A percentile compares a stretch with the other conserved stretches of the same genome.
Conservation (phyloP, 176 grass and related monocot species). For the Elaeis guineensis region DNA sequence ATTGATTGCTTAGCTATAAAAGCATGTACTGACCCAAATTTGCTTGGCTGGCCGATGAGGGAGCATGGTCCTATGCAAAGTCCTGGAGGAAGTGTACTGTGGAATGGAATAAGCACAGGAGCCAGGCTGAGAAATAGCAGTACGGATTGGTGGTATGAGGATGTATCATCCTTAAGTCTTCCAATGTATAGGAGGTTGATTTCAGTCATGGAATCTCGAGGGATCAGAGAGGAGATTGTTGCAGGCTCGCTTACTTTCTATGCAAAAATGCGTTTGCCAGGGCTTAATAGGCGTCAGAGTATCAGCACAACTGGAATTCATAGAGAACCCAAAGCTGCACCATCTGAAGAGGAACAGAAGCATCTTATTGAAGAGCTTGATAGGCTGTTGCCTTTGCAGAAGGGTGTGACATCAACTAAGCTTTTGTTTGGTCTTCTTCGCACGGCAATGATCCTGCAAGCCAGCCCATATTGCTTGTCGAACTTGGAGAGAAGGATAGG, state of each 20-base stretch:
- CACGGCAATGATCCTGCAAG: constrained; percentile 68
- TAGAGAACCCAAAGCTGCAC: constrained; percentile 29
- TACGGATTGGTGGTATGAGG: constrained; percentile 83
- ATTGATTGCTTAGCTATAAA: constrained; percentile 62
- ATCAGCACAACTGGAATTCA: constrained; percentile 35
- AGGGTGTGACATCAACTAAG: constrained; percentile 52
- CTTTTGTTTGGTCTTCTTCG: constrained; percentile 72
- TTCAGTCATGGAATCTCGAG: constrained; percentile 60
- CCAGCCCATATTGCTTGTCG: constrained; percentile 38
- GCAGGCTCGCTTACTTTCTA: constrained; percentile 66
- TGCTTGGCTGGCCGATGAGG: constrained; percentile 42
- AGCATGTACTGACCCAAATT: constrained; percentile 41
- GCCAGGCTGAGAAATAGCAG: constrained; percentile 49
- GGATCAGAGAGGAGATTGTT: constrained; percentile 54
- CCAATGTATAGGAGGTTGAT: constrained; percentile 63
- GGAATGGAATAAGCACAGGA: constrained; percentile 87
- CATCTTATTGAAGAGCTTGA: constrained; percentile 83
- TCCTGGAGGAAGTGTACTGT: constrained; percentile 63
- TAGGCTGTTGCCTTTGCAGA: constrained; percentile 68
- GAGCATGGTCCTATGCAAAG: constrained; percentile 50
- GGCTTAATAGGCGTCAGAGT: constrained; percentile 67
- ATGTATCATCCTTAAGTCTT: constrained; percentile 66
- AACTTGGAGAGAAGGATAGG: constrained; percentile 90
- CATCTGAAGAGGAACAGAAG: constrained; percentile 72
- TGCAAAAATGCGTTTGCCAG: constrained; percentile 66